These are phyloP conservation scores for Cokeromyces recurvatus DNA, from an alignment of 371 early-diverging fungal species.

Conservation along the genomic window DNA sequence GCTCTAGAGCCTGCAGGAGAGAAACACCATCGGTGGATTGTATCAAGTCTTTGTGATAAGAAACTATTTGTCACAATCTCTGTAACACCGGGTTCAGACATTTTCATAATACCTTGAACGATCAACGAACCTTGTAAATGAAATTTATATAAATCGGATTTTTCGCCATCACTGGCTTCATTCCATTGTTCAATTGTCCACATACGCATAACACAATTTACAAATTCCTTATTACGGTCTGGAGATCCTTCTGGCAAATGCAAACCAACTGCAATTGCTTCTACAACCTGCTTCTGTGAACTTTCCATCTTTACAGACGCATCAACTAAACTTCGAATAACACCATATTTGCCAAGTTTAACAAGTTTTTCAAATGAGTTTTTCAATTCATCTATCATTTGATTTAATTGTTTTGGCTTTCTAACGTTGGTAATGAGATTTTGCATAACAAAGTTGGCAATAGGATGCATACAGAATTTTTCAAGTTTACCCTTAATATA, in stretches of 20 bases:
- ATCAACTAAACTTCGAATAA: constrained; percentile 61
- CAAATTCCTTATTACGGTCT: constrained; percentile 53
- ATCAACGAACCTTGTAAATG: constrained; percentile 73
- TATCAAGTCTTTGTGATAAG: constrained; percentile 50
- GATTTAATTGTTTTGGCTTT: constrained; percentile 52
- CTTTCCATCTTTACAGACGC: constrained; percentile 57
- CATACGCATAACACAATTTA: constrained; percentile 60
- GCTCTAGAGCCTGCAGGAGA: constrained; percentile 73
- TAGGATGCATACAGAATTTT: constrained; percentile 62
- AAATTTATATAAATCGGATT: constrained; percentile 40
- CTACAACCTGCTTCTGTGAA: constrained; percentile 56
- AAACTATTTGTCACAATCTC: constrained; percentile 58
- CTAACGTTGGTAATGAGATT: constrained; percentile 58
- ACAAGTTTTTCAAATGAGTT: constrained; percentile 55
- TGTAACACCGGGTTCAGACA: constrained; percentile 54
- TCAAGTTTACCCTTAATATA: constrained; percentile 61
- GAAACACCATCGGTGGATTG: constrained; percentile 55
- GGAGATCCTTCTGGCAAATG: constrained; percentile 35
- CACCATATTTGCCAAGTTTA: constrained; percentile 56
- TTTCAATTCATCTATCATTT: constrained; percentile 55
- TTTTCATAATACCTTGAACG: constrained; percentile 64
- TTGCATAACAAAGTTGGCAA: constrained; percentile 86
- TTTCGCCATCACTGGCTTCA: constrained; percentile 31
- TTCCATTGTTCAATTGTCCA: constrained; percentile 45
- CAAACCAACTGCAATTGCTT: constrained; percentile 52